Conservation (phyloP, 805 yeast species). For the Monosporozyma siamensis region DNA sequence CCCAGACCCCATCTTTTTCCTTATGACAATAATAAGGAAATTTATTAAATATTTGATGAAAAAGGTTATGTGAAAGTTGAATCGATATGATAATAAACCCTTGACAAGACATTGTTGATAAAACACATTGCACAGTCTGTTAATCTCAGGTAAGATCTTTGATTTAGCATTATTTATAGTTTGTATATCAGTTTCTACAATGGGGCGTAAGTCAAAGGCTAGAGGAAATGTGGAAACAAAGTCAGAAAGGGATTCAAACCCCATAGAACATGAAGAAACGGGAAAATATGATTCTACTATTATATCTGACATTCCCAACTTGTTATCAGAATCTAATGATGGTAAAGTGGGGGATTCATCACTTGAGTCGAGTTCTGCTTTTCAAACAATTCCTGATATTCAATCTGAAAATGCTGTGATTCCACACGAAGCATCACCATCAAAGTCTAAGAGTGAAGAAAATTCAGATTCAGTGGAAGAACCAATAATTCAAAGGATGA, state of each 20-base stretch:
- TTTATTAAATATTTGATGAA: no score
- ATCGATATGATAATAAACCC: no score
- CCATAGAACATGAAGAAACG: background rate
- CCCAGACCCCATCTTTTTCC: no score
- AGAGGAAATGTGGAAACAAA: background rate
- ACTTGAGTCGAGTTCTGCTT: background rate
- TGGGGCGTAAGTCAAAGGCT: background rate
- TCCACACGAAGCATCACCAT: background rate
- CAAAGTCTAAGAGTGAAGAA: background rate
- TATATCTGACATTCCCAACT: background rate
- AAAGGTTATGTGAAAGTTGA: no score
- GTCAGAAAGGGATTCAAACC: background rate
- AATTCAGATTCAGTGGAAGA: background rate
- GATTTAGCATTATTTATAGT: no score
- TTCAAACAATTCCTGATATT: background rate
- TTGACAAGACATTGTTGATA: no score
- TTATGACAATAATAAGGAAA: no score
- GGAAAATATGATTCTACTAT: background rate
- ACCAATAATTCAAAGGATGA: constrained; percentile 7
- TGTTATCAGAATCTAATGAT: background rate
- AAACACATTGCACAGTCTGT: no score
- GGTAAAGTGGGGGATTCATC: background rate
- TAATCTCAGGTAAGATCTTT: no score
- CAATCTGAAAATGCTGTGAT: background rate
- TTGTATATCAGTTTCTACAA: no score